A percentile compares a stretch with the other conserved stretches of the same genome.
phyloP scores from a whole-genome alignment of 768 basidiomycete genomes.

The Termitomyces sp. region DNA sequence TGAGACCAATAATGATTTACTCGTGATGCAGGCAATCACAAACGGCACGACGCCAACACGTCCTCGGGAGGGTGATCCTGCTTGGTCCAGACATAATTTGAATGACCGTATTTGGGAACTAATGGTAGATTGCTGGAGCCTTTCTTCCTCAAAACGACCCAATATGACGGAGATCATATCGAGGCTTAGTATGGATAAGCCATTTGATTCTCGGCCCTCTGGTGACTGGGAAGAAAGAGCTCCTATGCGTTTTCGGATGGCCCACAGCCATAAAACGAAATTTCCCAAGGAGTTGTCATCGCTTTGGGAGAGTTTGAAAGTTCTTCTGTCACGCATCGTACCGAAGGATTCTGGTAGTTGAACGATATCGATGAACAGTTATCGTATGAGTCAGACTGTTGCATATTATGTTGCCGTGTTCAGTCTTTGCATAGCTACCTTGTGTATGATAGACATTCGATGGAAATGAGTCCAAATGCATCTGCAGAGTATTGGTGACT shows the following conservation, averaged over 20 bases:
- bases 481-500: neutral
- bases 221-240: neutral
- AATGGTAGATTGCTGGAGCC: slow-evolving; percentile 4
- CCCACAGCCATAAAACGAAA: neutral
- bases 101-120: slow-evolving; percentile 4
- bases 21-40: neutral
- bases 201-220: neutral
- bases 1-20: neutral
- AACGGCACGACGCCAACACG: neutral
- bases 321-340: neutral
- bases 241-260: slow-evolving; percentile 2
- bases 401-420: neutral
- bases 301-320: neutral
- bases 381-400: no score
- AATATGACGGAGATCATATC: neutral
- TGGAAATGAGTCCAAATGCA: neutral
- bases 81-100: neutral
- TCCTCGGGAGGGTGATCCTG: neutral
- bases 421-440: neutral
- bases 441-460: neutral
- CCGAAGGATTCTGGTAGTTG: neutral
- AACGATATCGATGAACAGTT: no score
- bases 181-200: neutral
- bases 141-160: neutral
- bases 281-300: neutral